phyloP scores from a whole-genome alignment of 768 basidiomycete genomes.

The Mycena haematopus region DNA sequence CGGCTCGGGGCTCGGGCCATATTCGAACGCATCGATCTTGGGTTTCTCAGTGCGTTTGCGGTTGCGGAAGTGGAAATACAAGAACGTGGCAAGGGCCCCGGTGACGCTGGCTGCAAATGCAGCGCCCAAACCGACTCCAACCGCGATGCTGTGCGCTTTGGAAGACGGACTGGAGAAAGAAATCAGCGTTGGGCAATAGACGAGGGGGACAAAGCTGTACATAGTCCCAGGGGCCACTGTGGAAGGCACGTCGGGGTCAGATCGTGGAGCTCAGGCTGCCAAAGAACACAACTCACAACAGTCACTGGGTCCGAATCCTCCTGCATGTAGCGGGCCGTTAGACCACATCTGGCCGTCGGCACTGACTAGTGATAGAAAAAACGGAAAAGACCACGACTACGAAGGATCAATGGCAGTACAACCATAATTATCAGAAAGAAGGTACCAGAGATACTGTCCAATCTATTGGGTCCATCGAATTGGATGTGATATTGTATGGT shows the following conservation, averaged over 20 bases:
- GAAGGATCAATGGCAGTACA: not conserved
- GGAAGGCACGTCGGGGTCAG: not conserved
- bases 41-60: not conserved
- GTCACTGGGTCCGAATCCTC: constrained; percentile 41
- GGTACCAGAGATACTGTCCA: constrained; percentile 50
- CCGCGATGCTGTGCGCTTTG: constrained; percentile 27
- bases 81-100: constrained; percentile 22
- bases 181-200: not conserved
- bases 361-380: constrained; percentile 55
- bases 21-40: constrained; percentile 13
- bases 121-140: constrained; percentile 32
- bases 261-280: not conserved
- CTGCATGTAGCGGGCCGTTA: constrained; percentile 54
- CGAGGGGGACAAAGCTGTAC: constrained; percentile 21
- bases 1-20: not conserved
- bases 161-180: constrained; percentile 15
- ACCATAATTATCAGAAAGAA: not conserved
- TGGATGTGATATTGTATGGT: constrained; percentile 56
- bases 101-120: constrained; percentile 28
- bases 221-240: constrained; percentile 43
- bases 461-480: constrained; percentile 40
- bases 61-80: constrained; percentile 13
- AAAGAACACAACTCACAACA: constrained; percentile 35
- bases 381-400: constrained; percentile 53
- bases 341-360: constrained; percentile 54